Percentiles rank a stretch among this genome's conserved stretches.
These are phyloP conservation scores for Metschnikowia anglica DNA, from an alignment of 805 yeast genomes.

Conservation along the genomic window DNA sequence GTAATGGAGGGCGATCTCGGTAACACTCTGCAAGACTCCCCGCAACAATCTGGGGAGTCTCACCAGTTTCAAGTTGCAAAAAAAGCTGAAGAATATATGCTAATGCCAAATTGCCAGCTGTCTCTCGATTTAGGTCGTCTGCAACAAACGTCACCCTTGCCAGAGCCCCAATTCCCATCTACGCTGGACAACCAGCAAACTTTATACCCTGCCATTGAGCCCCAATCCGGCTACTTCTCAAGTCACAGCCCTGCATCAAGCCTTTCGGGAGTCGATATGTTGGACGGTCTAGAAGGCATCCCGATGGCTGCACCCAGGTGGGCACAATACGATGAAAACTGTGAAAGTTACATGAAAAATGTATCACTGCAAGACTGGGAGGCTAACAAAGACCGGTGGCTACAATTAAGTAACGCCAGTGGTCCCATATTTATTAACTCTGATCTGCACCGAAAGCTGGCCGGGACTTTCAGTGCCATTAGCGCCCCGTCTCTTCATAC, in stretches of 20 bases:
- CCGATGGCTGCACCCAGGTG: slow-evolving; percentile 9
- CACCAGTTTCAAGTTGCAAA: not conserved
- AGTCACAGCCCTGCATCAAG: slow-evolving; percentile 1
- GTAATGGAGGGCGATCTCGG: not conserved
- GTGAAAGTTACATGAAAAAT: slow-evolving; percentile 9
- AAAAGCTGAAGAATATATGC: not conserved
- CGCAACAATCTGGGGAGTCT: not conserved
- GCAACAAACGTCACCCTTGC: not conserved
- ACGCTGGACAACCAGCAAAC: not conserved
- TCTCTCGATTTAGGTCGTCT: not conserved
- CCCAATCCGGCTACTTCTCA: not conserved
- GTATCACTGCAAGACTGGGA: slow-evolving; percentile 38
- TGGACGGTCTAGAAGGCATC: slow-evolving; percentile 18
- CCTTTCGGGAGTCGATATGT: not conserved
- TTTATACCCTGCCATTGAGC: slow-evolving; percentile 1
- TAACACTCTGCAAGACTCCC: not conserved
- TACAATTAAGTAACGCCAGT: slow-evolving; percentile 23
- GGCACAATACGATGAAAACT: not conserved
- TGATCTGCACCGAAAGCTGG: slow-evolving; percentile 21
- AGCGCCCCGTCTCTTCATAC: slow-evolving; percentile 44
- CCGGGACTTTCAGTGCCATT: slow-evolving; percentile 28
- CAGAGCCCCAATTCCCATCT: not conserved
- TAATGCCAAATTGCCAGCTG: not conserved
- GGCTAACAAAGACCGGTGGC: slow-evolving; percentile 25
- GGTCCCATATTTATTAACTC: slow-evolving; percentile 31